Base-by-base conservation (phyloP, 2,329 filamentous ascomycete genomes). In the Cladosporium sp. region DNA sequence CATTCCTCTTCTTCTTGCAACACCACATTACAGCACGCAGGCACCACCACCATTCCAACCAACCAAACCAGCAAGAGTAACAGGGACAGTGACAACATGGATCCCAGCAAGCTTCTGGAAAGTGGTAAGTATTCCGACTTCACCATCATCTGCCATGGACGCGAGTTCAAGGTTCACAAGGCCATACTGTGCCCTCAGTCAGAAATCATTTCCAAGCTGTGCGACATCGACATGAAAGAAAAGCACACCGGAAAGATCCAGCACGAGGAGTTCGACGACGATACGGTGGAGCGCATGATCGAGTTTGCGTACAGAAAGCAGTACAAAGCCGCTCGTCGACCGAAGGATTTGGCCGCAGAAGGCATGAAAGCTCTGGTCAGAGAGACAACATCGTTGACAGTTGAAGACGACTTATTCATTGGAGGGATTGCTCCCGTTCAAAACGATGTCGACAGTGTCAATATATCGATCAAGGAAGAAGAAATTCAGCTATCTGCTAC, bases 111-210 rank as follows among this genome's bases (percentile, higher is more conserved):
- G 8, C 17, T 54, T 10, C 37, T 54, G 8, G n/a, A 34, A 32
- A 54, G 51, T 12, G 37, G 15, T 15, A 34, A 54, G 28, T 44
- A 54, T 47, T 59, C 61, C 15, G 64, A 64, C 45, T 51, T 65
- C 9, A 50, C 40, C 12, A 58, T 62, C 32, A 19, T 9, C 9
- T 64, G 63, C 44, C 48, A 57, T 4, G 60, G 58, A 12, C 40
- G 48, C 19, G 19, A 39, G 3, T 60, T 60, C 55, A 57, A 58
- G 5, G 61, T 64, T 3, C 61, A 65, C 59, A 66, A 57, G 24
- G 48, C 44, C 17, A 42, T 66, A 22, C 32, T 64, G 15, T 66
- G 5, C 42, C 47, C 53, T 12, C 55, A 54, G n/a, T 64, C 61
- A 6, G 28, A 40, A n/a, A 50, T 60, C 1, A 44, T 65, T 9